Percentiles rank a stretch among this genome's conserved stretches.
Evolutionary conservation across 257 asterid genomes (phyloP).

Genomic region (Rauvolfia tetraphylla): DNA sequence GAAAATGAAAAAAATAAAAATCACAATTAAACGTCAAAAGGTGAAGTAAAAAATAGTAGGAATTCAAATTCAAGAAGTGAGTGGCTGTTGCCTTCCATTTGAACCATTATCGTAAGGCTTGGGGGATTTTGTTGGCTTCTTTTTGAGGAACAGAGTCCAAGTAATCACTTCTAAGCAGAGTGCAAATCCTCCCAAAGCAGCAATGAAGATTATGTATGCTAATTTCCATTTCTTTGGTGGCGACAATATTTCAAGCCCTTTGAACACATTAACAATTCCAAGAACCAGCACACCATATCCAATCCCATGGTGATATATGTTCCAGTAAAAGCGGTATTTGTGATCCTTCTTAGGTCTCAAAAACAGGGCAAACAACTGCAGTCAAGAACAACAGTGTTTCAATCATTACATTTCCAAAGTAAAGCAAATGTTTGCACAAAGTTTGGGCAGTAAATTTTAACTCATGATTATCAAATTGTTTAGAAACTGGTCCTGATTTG

Average conservation of each 20-base stretch:
- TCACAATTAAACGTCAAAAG: background rate
- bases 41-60: background rate
- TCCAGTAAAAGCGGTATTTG: conserved; percentile 28
- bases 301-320: conserved; percentile 18
- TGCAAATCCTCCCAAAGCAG: background rate
- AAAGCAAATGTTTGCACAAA: no score
- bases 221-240: conserved; percentile 19
- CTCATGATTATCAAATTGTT: background rate
- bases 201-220: conserved; percentile 14
- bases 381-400: background rate
- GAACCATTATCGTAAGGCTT: conserved; percentile 6
- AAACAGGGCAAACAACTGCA: conserved; percentile 21
- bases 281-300: conserved; percentile 25
- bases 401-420: background rate
- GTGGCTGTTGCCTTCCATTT: conserved; percentile 11
- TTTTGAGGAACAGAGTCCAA: conserved; percentile 1
- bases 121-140: conserved; percentile 4
- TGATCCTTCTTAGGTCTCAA: conserved; percentile 28
- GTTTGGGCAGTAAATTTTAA: no score
- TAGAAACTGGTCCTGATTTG: no score
- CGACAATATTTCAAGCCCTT: conserved; percentile 22
- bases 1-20: background rate
- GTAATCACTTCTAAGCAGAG: conserved; percentile 8
- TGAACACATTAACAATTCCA: conserved; percentile 26
- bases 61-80: conserved; percentile 7